Base-by-base conservation (phyloP, 768 basidiomycete species). In the Naganishia antarctica region DNA sequence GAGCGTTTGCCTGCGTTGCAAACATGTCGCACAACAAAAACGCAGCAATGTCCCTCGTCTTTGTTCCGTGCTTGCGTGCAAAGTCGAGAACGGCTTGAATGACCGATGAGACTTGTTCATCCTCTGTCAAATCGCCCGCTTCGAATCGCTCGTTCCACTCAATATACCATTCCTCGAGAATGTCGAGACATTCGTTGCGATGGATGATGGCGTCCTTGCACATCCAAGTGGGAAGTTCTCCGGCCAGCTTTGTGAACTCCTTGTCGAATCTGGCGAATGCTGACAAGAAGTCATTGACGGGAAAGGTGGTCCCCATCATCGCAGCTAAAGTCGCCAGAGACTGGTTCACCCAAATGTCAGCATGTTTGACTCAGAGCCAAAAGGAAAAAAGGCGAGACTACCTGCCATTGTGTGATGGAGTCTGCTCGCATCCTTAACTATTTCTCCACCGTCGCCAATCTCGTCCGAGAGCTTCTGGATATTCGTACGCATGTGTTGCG, bases 1-100 rank as follows among this genome's bases (percentile, higher is more conserved):
- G 57, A 4, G 70, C 72, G 58, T 75, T 75, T 6, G 71, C 68
- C 34, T 70, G 61, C 3, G 73, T 59, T 8, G 73, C 69, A 71
- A 74, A 73, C 8, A 72, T 59, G 34, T 70, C 69, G 3, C 46
- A 41, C 26, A 61, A 47, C 9, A 72, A 31, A 6, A 67, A 45
- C 1, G 45, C 29, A 13, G 73, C 70, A 9, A 65, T 46, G 31
- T 70, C 69, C 13, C 66, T 41, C 7, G 29, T 32, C 13, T 7
- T 18, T 15, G 31, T 23, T 8, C 23, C 11, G 26, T 32, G 28
- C 18, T 57, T 32, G 11, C 23, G 26, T 16, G 59, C 57, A 1
- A 66, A 58, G 63, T 73, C 29, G 18, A 31, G 46, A 3, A 49
- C 15, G 15, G 31, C 37, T 5, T 25, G 29, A 29, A 21, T 46